Evolutionary conservation across 768 basidiomycete genomes (phyloP), one percentile per base, ranked within the genome.

Genomic region (Russula sp.): DNA sequence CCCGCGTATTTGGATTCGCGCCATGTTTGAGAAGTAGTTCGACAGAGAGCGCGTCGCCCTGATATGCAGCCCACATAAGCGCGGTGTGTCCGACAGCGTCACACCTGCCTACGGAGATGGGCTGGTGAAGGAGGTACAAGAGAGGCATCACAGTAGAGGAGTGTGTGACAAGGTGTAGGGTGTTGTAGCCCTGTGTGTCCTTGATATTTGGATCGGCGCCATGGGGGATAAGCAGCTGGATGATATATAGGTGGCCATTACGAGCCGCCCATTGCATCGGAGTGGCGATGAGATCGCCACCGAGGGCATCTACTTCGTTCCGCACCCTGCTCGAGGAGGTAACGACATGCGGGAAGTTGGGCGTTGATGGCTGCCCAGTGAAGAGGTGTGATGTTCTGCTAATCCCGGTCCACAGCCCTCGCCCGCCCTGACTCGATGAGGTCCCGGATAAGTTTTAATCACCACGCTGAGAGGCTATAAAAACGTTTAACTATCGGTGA

Each of bases 321-420:
- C 0, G 96, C 96, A 22, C 95, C 96, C 68, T 92, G 86, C 66
- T 94, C 91, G 40, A 99, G 78, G 18, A 99, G 79, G 68, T 87
- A 90, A 39, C 88, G 83, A 74, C 94, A 97, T 31, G 89, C 87
- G 1, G 85, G 80, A 18, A 96, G 78, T 71, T 98, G 94, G 3
- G 94, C 94, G 70, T 98, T 98, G 71, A 98, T 98, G 1, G 95
- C 88, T 7, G 97, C 95, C 97, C 97, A 99, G 72, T 99, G 97
- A 1, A 99, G 82, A 1, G 97, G 89, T 0, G 95, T 96, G 65
- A 98, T 91, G 69, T 95, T 94, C 73, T 96, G 89, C 34, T 82
- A 80, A 75, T 98, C 96, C 52, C 88, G 79, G 74, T 92, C 91
- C 14, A 85, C 86, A 20, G 86, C 88, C 6, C 75, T 79, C 20